phyloP scores from a whole-genome alignment of 371 early-diverging fungal species.

The Mucor irregularis region DNA sequence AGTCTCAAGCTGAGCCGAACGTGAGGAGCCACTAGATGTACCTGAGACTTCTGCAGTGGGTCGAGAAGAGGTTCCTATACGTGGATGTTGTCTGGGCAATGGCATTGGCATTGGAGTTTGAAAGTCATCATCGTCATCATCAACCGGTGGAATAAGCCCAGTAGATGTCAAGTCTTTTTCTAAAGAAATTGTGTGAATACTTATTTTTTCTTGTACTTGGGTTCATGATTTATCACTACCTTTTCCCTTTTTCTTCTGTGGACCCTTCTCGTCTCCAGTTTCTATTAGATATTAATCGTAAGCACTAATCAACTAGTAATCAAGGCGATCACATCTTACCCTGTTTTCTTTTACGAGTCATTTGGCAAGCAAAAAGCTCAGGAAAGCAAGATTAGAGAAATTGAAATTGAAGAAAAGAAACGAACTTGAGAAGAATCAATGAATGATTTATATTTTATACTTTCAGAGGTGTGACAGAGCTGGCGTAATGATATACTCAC shows the following conservation, averaged over 20 bases:
- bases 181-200: not conserved
- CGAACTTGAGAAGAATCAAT: no score
- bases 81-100: not conserved
- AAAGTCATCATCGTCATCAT: not conserved
- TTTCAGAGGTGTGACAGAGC: no score
- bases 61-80: no score
- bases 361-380: no score
- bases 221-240: not conserved
- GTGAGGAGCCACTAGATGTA: constrained; percentile 3
- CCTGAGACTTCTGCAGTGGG: not conserved
- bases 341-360: not conserved
- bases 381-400: no score
- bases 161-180: not conserved
- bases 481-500: no score
- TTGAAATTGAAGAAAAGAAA: no score
- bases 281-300: not conserved
- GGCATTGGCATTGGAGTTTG: not conserved
- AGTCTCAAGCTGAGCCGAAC: no score
- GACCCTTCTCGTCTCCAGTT: not conserved
- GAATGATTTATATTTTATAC: no score
- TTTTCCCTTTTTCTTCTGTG: not conserved
- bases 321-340: not conserved
- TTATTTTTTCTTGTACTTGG: not conserved
- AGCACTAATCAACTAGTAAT: not conserved
- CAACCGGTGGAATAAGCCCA: not conserved